Conservation (phyloP, 306 rosid species). For the Cercis canadensis region DNA sequence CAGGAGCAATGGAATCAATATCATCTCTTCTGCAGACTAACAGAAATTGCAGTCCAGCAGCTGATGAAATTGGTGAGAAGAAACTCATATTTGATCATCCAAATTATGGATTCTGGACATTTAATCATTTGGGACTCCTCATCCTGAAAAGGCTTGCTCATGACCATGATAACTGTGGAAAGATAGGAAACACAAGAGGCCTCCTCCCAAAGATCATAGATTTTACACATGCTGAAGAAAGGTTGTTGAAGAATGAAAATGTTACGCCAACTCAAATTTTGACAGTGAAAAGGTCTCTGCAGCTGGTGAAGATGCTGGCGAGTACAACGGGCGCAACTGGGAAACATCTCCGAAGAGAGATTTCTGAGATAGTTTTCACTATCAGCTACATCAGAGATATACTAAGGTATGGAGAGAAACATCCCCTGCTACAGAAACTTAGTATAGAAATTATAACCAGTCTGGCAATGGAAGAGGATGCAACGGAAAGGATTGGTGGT, state of each 20-base stretch:
- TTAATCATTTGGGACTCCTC: conserved; percentile 79
- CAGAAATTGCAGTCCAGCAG: conserved; percentile 61
- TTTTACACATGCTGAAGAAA: conserved; percentile 75
- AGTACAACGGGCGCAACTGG: conserved; percentile 82
- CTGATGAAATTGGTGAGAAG: conserved; percentile 85
- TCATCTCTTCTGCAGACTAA: conserved; percentile 76
- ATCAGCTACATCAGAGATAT: conserved; percentile 86
- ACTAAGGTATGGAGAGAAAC: conserved; percentile 69
- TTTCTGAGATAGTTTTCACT: conserved; percentile 86
- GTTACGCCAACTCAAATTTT: conserved; percentile 58
- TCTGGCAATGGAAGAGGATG: conserved; percentile 83
- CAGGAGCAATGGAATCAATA: conserved; percentile 94
- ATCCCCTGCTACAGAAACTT: conserved; percentile 72
- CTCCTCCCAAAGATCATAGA: conserved; percentile 85
- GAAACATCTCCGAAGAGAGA: conserved; percentile 70
- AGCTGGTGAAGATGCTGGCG: conserved; percentile 86
- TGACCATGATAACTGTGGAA: conserved; percentile 92
- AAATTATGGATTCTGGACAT: conserved; percentile 73
- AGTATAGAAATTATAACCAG: conserved; percentile 83
- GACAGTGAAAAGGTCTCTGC: conserved; percentile 76
- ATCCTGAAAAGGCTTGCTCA: conserved; percentile 84
- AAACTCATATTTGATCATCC: conserved; percentile 54
- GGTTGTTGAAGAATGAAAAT: conserved; percentile 59
- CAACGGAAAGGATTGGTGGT: conserved; percentile 79
- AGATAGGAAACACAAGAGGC: conserved; percentile 91